Evolutionary conservation across 2,329 filamentous ascomycete species (phyloP), one percentile per base, ranked within the genome.

Genomic region (Leptosphaerulina australis): DNA sequence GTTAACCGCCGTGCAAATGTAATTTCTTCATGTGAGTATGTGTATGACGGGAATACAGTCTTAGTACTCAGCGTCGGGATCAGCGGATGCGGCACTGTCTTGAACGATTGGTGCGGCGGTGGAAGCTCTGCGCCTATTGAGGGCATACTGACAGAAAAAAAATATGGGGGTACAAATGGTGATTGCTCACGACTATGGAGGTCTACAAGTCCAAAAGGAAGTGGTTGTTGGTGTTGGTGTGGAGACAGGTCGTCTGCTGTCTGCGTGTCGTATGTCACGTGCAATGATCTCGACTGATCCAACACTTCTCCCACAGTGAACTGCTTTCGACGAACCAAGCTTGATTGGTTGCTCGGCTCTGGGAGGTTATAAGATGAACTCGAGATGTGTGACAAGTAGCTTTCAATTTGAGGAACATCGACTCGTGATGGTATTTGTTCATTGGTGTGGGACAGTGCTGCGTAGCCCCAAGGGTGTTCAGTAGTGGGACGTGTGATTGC

Each of bases 1-100:
- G 90, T 87, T 4, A 95, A 75, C 4, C 87, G 81, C 6, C 88
- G 83, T 9, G 85, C 84, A 59, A 95, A 92, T 1, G 81, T 85
- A 1, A 77, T 74, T 67, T 92, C 88, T 20, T 83, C 77, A 48
- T 82, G 80, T 8, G 83, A 79, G 66, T 86, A 86, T 0, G 83
- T 84, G 17, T 68, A 74, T 0, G 83, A 81, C 1, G 75, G 52
- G 22, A 39, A 37, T 4, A 65, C 44, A 2, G 51, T 56, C 43
- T 63, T 66, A 5, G 68, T 65, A 29, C 12, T 25, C n/a, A 41
- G 20, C 3, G 35, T 18, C 11, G 24, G 17, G 4, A 74, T 76
- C 2, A 60, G 31, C 11, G 36, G 20, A 31, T 41, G 59, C 10
- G 50, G 26, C 4, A 44, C 0, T 8, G 29, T 44, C 10, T 29